A percentile compares a stretch with the other conserved stretches of the same genome.
These are phyloP conservation scores for Neurospora sublineolata DNA, from an alignment of 495 filamentous ascomycete species.

Conservation along the genomic window DNA sequence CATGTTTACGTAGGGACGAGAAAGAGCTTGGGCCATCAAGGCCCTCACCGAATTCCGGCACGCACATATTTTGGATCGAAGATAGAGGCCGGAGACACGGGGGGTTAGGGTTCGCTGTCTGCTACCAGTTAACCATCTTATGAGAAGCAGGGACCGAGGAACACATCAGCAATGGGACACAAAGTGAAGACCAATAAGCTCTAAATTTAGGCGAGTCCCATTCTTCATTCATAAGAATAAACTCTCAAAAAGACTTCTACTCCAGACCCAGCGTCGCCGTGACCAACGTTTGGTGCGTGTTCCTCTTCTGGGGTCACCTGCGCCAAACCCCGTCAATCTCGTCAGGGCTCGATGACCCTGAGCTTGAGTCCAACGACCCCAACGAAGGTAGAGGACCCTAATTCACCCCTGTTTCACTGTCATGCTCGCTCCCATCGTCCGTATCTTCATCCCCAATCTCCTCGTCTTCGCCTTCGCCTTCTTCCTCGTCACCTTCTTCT, in stretches of 20 bases:
- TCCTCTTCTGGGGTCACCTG: background rate
- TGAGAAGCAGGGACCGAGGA: background rate
- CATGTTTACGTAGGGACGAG: background rate
- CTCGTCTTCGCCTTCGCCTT: constrained; percentile 4
- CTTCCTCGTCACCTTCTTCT: background rate
- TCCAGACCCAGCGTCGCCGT: background rate
- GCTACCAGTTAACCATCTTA: background rate
- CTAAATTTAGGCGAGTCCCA: background rate
- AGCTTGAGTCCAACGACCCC: background rate
- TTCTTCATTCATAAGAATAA: background rate
- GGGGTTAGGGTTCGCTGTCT: background rate
- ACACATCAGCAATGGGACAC: background rate
- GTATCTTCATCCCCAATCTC: background rate
- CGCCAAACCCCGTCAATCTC: background rate
- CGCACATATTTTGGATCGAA: background rate
- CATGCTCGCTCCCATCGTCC: background rate
- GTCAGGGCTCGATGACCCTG: background rate
- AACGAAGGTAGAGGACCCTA: background rate
- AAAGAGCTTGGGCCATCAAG: background rate
- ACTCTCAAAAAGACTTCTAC: background rate
- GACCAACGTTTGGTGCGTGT: background rate
- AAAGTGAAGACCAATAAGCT: background rate
- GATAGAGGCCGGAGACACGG: background rate
- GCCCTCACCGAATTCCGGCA: background rate
- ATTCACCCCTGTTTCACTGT: background rate